Evolutionary conservation across 257 asterid genomes (phyloP).

Genomic region (Ballota nigra): DNA sequence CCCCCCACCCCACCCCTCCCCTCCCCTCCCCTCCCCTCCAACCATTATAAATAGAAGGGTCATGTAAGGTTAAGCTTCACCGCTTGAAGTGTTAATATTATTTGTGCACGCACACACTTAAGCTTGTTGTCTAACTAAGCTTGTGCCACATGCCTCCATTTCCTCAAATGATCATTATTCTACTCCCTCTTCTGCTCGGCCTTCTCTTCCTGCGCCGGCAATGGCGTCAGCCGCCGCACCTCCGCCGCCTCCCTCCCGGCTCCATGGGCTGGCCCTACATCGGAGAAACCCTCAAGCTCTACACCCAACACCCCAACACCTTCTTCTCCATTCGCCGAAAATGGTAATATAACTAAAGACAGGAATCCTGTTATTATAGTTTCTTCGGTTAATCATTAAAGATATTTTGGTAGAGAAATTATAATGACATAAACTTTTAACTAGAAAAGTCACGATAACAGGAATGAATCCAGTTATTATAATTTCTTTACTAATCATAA

Average conservation of each 20-base stretch:
- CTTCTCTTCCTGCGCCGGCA: conserved; percentile 11
- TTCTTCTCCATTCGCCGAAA: conserved; percentile 55
- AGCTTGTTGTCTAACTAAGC: conserved; percentile 4
- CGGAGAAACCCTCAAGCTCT: conserved; percentile 70
- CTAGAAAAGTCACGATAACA: too few species aligned
- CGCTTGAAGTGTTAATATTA: not conserved
- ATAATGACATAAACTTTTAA: too few species aligned
- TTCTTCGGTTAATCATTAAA: too few species aligned
- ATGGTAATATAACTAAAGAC: not conserved
- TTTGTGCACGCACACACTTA: not conserved
- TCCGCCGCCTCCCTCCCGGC: conserved; percentile 54
- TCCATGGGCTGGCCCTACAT: conserved; percentile 81
- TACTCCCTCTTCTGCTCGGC: not conserved
- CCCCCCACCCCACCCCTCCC: not conserved
- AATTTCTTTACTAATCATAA: too few species aligned
- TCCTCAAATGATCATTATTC: not conserved
- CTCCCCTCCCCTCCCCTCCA: not conserved
- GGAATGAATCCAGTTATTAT: too few species aligned
- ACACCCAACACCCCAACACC: conserved; percentile 55
- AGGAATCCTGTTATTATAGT: too few species aligned
- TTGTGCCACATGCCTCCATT: conserved; percentile 28
- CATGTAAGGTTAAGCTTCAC: conserved; percentile 23
- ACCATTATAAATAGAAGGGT: conserved; percentile 19
- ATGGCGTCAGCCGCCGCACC: not conserved
- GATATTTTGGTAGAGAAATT: too few species aligned